Evolutionary conservation across 2,329 filamentous ascomycete species (phyloP).

Genomic region (Diplodia seriata): DNA sequence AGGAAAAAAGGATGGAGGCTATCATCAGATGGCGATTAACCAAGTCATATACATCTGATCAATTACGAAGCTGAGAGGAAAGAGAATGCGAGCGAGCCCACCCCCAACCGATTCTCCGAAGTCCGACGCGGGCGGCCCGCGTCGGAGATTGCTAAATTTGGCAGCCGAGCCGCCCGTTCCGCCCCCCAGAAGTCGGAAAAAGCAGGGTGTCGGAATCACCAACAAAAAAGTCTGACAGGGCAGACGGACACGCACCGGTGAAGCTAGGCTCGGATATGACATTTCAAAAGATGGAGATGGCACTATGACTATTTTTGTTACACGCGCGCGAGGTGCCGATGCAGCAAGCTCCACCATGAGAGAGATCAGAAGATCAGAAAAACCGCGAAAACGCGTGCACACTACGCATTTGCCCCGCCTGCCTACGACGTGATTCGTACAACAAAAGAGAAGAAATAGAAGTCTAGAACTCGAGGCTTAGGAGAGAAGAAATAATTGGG

Average conservation of each 20-base stretch:
- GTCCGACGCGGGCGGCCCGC: neutral
- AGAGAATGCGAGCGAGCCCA: too few relatives aligned
- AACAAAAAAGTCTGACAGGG: neutral
- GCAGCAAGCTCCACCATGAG: constrained; percentile 13
- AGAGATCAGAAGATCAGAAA: neutral
- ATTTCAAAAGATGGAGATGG: constrained; percentile 12
- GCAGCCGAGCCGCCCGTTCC: constrained; percentile 1
- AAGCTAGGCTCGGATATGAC: neutral
- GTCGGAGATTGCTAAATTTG: constrained; percentile 22
- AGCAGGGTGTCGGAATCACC: constrained; percentile 34
- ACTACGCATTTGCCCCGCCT: neutral
- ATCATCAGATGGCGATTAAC: neutral
- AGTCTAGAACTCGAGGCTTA: constrained; percentile 19
- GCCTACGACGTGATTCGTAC: constrained; percentile 8
- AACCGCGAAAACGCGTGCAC: constrained; percentile 2
- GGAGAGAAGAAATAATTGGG: constrained; percentile 23
- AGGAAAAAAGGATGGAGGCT: too few relatives aligned
- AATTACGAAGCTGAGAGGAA: neutral
- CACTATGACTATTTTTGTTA: constrained; percentile 25
- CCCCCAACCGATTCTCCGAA: constrained; percentile 14
- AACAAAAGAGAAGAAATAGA: constrained; percentile 14
- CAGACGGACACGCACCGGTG: neutral
- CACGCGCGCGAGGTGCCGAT: constrained; percentile 3
- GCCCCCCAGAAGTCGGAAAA: constrained; percentile 52
- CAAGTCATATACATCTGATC: neutral